These are phyloP conservation scores for Porcisia deanei DNA, from an alignment of 208 protist genomes.

Conservation along the genomic window DNA sequence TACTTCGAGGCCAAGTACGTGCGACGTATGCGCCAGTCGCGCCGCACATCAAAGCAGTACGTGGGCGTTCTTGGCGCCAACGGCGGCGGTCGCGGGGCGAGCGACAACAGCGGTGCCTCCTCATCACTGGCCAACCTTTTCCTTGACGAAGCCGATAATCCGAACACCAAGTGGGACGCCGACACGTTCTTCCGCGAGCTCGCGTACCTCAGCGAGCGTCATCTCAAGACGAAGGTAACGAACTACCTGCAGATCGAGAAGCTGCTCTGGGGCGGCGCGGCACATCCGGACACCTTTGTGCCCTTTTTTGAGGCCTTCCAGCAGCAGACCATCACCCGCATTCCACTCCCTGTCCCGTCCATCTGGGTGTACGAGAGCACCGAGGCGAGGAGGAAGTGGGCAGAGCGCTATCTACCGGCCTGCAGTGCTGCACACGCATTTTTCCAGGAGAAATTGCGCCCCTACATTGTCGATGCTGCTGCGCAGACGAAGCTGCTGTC, in stretches of 20 bases:
- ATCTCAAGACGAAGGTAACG: conserved; percentile 72
- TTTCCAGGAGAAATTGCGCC: conserved; percentile 58
- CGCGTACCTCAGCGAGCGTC: conserved; percentile 66
- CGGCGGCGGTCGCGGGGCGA: conserved; percentile 3
- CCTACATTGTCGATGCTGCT: conserved; percentile 20
- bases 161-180: conserved; percentile 75
- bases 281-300: conserved; percentile 52
- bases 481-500: conserved; percentile 42
- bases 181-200: conserved; percentile 80
- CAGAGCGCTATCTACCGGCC: conserved; percentile 66
- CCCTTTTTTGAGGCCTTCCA: conserved; percentile 69
- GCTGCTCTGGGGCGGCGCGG: conserved; percentile 40
- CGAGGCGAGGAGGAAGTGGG: conserved; percentile 70
- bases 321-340: conserved; percentile 68
- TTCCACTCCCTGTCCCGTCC: conserved; percentile 73
- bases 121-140: conserved; percentile 36
- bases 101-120: neutral
- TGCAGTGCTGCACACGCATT: conserved; percentile 56
- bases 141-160: conserved; percentile 81
- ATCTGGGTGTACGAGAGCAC: conserved; percentile 79
- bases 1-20: conserved; percentile 59
- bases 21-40: conserved; percentile 57
- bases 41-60: conserved; percentile 44
- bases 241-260: conserved; percentile 79
- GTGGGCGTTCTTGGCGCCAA: conserved; percentile 40